A percentile compares a stretch with the other conserved stretches of the same genome.
Conservation (phyloP, 2,329 filamentous ascomycete genomes). For the Kalmusia sp. region DNA sequence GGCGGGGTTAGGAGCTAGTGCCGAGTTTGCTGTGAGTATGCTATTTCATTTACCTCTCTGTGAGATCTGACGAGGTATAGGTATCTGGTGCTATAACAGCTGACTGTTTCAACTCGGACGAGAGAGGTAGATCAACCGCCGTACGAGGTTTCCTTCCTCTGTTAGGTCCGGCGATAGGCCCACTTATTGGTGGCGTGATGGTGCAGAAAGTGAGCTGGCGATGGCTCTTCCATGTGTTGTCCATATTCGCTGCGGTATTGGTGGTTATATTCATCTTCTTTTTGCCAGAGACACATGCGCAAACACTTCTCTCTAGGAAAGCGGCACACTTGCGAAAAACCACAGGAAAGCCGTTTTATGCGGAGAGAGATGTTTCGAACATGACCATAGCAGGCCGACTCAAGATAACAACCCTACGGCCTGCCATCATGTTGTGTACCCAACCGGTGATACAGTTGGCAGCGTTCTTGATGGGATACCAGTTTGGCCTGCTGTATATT, state of each 20-base stretch:
- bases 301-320: constrained; percentile 51
- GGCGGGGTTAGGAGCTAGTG: constrained; percentile 27
- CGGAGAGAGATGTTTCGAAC: constrained; percentile 8
- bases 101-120: constrained; percentile 21
- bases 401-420: constrained; percentile 51
- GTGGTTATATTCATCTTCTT: constrained; percentile 39
- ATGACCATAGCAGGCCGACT: constrained; percentile 12
- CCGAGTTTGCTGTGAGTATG: constrained; percentile 24
- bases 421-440: constrained; percentile 60
- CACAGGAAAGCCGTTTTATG: constrained; percentile 44
- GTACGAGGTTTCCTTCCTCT: constrained; percentile 23
- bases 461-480: constrained; percentile 48
- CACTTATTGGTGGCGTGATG: constrained; percentile 28
- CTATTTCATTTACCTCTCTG: neutral
- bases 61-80: constrained; percentile 9
- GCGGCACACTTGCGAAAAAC: constrained; percentile 49
- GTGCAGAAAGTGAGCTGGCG: constrained; percentile 24
- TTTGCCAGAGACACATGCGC: constrained; percentile 54
- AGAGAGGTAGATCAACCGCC: constrained; percentile 25
- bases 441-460: constrained; percentile 59
- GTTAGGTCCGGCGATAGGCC: constrained; percentile 28
- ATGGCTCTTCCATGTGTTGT: constrained; percentile 29
- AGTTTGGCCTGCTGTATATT: constrained; percentile 47
- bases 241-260: constrained; percentile 22
- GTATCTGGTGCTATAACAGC: constrained; percentile 21